phyloP scores from a whole-genome alignment of 148 eudicot genomes.

The Agrostemma githago region DNA sequence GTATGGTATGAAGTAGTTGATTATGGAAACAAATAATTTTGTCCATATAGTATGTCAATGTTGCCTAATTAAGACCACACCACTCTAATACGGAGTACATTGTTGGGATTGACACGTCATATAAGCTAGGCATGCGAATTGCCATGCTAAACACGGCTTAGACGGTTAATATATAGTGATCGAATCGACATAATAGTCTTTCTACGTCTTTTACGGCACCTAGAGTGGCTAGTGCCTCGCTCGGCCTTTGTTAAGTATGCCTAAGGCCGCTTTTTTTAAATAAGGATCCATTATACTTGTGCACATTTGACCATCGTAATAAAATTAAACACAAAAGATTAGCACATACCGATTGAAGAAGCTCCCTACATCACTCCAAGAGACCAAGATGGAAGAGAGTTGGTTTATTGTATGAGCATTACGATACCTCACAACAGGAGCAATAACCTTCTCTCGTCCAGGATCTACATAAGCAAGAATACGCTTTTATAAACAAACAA shows the following conservation, averaged over 20 bases:
- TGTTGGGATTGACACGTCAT: too few species aligned
- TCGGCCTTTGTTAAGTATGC: not conserved
- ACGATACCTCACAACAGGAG: conserved; percentile 63
- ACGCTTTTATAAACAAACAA: not conserved
- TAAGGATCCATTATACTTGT: not conserved
- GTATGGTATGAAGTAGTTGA: too few species aligned
- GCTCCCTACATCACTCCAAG: conserved; percentile 52
- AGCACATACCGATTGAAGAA: conserved; percentile 50
- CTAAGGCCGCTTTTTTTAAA: not conserved
- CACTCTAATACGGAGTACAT: too few species aligned
- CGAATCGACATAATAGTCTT: not conserved
- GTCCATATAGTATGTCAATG: too few species aligned
- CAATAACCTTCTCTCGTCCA: conserved; percentile 75
- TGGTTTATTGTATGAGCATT: conserved; percentile 35
- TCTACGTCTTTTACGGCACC: not conserved
- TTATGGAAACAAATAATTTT: too few species aligned
- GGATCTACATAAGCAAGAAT: conserved; percentile 51
- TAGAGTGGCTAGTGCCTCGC: not conserved
- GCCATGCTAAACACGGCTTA: too few species aligned
- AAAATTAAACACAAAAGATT: conserved; percentile 15
- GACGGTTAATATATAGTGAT: too few species aligned
- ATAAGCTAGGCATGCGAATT: too few species aligned
- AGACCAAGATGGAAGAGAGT: conserved; percentile 58
- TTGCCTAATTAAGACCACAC: too few species aligned
- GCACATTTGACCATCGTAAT: not conserved